Evolutionary conservation across 1,284 basidiomycete species (phyloP).

Genomic region (Meripilus lineatus): DNA sequence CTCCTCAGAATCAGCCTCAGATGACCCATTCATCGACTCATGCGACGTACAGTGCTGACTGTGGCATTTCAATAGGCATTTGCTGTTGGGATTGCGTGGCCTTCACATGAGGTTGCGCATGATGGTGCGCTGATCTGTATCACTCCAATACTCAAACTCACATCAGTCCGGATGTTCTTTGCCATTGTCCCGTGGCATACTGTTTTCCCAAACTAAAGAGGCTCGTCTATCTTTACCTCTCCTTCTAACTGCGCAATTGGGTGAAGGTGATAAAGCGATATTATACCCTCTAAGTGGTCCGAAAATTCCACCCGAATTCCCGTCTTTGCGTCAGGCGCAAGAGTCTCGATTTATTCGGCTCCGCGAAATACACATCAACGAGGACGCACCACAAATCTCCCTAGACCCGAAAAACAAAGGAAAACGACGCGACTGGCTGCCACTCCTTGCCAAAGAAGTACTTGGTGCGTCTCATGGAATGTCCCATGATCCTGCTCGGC

Average conservation of each 20-base stretch:
- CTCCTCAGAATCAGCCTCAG: too few species aligned
- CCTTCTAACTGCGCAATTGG: slow-evolving; percentile 53
- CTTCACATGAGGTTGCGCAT: slow-evolving; percentile 51
- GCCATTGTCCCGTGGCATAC: slow-evolving; percentile 5
- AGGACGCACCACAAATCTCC: slow-evolving; percentile 8
- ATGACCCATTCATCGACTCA: too few species aligned
- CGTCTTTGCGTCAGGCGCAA: slow-evolving; percentile 42
- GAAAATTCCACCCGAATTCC: slow-evolving; percentile 39
- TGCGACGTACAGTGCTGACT: too few species aligned
- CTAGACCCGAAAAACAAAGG: slow-evolving; percentile 23
- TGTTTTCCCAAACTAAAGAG: slow-evolving; percentile 30
- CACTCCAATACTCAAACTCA: slow-evolving; percentile 5
- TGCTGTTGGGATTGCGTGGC: slow-evolving; percentile 68
- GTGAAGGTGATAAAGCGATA: slow-evolving; percentile 39
- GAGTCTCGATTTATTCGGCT: slow-evolving; percentile 49
- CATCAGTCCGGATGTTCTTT: background rate
- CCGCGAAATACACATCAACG: slow-evolving; percentile 35
- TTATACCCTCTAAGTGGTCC: slow-evolving; percentile 44
- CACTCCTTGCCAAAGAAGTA: slow-evolving; percentile 54
- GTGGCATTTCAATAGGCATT: too few species aligned
- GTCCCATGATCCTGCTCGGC: too few species aligned
- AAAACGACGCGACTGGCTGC: slow-evolving; percentile 61
- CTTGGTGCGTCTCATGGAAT: slow-evolving; percentile 41
- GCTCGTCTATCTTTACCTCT: slow-evolving; percentile 51
- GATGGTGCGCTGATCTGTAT: slow-evolving; percentile 41